Evolutionary conservation across 768 basidiomycete species (phyloP).

Genomic region (Mycena rosella): DNA sequence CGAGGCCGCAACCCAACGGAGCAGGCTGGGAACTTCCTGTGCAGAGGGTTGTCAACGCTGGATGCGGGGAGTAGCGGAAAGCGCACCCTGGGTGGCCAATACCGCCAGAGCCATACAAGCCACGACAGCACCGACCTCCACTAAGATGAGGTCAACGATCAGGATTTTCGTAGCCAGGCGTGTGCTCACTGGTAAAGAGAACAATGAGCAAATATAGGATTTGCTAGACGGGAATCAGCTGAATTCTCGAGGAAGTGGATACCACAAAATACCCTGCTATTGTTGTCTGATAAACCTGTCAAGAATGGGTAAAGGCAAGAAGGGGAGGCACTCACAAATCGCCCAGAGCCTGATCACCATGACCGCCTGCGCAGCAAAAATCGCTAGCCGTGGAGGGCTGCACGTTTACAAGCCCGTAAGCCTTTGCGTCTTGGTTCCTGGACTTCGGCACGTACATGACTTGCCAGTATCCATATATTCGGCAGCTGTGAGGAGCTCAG

Average conservation of each 20-base stretch:
- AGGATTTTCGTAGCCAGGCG: background rate
- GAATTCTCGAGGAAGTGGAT: background rate
- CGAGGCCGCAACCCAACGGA: constrained; percentile 29
- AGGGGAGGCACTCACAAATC: constrained; percentile 22
- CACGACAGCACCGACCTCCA: constrained; percentile 32
- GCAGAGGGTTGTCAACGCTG: background rate
- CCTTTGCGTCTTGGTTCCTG: background rate
- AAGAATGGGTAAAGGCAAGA: background rate
- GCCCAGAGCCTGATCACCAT: constrained; percentile 35
- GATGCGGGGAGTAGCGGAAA: background rate
- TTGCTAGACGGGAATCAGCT: background rate
- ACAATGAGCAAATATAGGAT: constrained; percentile 23
- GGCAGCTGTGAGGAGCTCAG: background rate
- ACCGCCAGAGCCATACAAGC: constrained; percentile 8
- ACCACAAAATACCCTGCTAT: constrained; percentile 15
- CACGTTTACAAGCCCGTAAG: background rate
- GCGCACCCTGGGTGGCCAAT: constrained; percentile 15
- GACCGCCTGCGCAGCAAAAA: constrained; percentile 31
- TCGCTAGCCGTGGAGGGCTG: constrained; percentile 32
- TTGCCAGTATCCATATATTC: constrained; percentile 32
- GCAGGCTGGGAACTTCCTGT: constrained; percentile 25
- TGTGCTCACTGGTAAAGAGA: constrained; percentile 11
- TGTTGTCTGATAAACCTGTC: constrained; percentile 24
- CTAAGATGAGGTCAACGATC: background rate
- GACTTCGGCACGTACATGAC: constrained; percentile 12